Evolutionary conservation across 2,329 filamentous ascomycete species (phyloP).

Genomic region (Nigrospora sphaerica): DNA sequence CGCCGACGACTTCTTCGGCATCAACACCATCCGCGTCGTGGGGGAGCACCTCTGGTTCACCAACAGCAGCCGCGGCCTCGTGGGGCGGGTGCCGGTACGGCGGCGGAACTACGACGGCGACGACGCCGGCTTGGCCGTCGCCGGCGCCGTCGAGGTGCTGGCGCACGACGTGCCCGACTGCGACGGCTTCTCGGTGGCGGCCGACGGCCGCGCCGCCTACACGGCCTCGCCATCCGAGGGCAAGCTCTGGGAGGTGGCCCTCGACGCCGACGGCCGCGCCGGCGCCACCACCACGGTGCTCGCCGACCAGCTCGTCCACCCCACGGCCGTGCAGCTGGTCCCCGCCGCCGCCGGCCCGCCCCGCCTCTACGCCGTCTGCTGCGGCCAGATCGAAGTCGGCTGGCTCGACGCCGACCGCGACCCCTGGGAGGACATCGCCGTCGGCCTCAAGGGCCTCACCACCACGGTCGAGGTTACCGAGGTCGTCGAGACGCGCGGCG

Average conservation of each 20-base stretch:
- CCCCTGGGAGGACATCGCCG: too few relatives aligned
- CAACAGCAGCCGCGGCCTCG: conserved; percentile 18
- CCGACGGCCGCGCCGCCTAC: conserved; percentile 15
- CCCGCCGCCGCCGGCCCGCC: conserved; percentile 7
- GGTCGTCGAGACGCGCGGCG: too few relatives aligned
- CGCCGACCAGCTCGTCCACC: conserved; percentile 17
- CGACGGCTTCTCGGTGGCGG: conserved; percentile 17
- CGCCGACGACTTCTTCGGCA: conserved; percentile 16
- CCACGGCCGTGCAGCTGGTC: conserved; percentile 17
- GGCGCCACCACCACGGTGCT: conserved; percentile 10
- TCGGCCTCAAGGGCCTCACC: too few relatives aligned
- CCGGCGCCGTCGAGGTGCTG: conserved; percentile 15
- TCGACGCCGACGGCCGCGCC: conserved; percentile 10
- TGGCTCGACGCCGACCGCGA: conserved; percentile 6
- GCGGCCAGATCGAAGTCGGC: conserved; percentile 22
- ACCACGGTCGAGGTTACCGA: too few relatives aligned
- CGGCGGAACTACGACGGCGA: conserved; percentile 5
- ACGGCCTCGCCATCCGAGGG: conserved; percentile 12
- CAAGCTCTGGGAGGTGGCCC: conserved; percentile 10
- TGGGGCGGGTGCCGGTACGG: conserved; percentile 20
- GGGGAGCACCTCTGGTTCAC: conserved; percentile 18
- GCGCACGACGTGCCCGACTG: conserved; percentile 17
- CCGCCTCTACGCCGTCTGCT: conserved; percentile 21
- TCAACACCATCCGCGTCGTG: conserved; percentile 19
- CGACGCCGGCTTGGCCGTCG: conserved; percentile 10